phyloP scores from a whole-genome alignment of 129 eudicot genomes.

The Solidago caesia region DNA sequence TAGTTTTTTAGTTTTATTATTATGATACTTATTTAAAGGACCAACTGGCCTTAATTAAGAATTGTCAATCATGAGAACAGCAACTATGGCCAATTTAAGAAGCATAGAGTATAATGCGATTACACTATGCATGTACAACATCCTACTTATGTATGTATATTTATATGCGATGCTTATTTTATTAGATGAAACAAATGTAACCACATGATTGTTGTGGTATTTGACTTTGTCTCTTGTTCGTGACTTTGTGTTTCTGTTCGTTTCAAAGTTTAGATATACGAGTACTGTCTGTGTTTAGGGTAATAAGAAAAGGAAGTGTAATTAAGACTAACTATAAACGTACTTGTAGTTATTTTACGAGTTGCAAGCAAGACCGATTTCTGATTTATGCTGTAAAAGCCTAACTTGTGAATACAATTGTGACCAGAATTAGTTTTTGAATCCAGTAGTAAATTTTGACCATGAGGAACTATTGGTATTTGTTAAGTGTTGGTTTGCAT shows the following conservation, averaged over 20 bases:
- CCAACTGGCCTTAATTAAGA: conserved; percentile 9
- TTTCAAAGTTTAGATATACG: background rate
- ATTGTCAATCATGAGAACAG: conserved; percentile 10
- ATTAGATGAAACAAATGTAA: background rate
- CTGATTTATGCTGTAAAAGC: background rate
- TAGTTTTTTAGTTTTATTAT: background rate
- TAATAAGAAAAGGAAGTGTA: background rate
- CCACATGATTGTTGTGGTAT: background rate
- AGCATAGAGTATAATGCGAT: conserved; percentile 5
- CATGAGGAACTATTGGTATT: background rate
- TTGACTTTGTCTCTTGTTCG: background rate
- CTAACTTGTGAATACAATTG: background rate
- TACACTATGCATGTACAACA: conserved; percentile 2
- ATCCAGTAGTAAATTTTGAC: background rate
- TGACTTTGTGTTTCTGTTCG: background rate
- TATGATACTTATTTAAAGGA: background rate
- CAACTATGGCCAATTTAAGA: background rate
- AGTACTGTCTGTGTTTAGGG: background rate
- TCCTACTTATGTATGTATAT: background rate
- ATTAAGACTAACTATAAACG: background rate
- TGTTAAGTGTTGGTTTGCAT: background rate
- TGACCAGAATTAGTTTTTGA: background rate
- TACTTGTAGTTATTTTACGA: no score
- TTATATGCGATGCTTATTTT: background rate
- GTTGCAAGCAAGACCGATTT: no score